A percentile compares a stretch with the other conserved stretches of the same genome.
These are phyloP conservation scores for Aciculosporium take DNA, from an alignment of 2,329 filamentous ascomycete genomes.

Conservation along the genomic window DNA sequence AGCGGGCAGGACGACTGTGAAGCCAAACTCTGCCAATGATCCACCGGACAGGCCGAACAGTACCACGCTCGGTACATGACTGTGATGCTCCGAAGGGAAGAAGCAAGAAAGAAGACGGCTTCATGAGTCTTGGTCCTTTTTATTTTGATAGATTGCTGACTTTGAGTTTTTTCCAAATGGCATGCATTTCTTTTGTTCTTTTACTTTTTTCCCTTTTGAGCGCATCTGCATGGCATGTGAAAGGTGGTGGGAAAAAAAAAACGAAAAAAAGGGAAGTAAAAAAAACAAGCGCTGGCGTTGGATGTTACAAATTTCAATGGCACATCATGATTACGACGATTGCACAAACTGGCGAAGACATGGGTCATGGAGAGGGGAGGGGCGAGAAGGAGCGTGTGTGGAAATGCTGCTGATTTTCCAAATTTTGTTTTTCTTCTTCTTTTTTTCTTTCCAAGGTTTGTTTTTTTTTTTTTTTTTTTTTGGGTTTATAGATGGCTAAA, in stretches of 20 bases:
- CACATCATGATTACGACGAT: conserved; percentile 16
- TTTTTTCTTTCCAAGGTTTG: conserved; percentile 7
- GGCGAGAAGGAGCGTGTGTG: neutral
- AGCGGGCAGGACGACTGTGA: conserved; percentile 43
- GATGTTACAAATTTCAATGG: conserved; percentile 15
- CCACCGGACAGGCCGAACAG: conserved; percentile 61
- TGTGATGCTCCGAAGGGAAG: no score
- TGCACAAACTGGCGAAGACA: conserved; percentile 14
- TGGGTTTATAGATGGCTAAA: conserved; percentile 15
- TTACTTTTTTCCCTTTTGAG: conserved; percentile 19
- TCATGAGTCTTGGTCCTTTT: neutral
- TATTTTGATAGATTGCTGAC: neutral
- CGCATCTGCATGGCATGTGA: conserved; percentile 23
- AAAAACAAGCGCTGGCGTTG: conserved; percentile 19
- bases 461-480: conserved; percentile 4
- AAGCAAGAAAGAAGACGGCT: neutral
- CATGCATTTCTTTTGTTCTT: conserved; percentile 10
- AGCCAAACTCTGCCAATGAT: conserved; percentile 47
- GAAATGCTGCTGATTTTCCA: conserved; percentile 10
- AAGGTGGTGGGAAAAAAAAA: conserved; percentile 11
- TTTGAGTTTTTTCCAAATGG: neutral
- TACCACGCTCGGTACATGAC: conserved; percentile 29
- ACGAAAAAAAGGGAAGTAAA: conserved; percentile 13
- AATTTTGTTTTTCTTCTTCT: conserved; percentile 3
- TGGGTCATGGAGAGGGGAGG: conserved; percentile 3